Evolutionary conservation across 495 filamentous ascomycete species (phyloP).

Genomic region (Aspergillus biplanus): DNA sequence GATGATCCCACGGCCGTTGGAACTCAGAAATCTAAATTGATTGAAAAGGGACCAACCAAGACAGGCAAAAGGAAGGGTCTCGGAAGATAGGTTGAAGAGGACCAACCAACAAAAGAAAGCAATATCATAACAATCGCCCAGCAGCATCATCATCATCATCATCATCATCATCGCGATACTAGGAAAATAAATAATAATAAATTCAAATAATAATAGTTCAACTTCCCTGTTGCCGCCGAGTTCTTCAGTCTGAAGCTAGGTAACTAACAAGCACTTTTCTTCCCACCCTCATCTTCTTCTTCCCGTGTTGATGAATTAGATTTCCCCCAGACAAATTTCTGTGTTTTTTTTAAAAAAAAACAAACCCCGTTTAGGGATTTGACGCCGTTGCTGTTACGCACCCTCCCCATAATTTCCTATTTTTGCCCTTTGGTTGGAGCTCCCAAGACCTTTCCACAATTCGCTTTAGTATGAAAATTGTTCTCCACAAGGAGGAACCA

Average conservation of each 20-base stretch:
- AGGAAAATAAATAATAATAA: conserved; percentile 1
- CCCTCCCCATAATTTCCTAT: conserved; percentile 22
- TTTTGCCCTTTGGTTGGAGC: conserved; percentile 25
- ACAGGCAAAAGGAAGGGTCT: conserved; percentile 19
- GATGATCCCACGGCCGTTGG: conserved; percentile 28
- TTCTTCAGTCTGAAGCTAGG: neutral
- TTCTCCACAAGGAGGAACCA: conserved; percentile 32
- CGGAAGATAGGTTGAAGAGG: conserved; percentile 8
- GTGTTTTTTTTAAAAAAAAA: neutral
- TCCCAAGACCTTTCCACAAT: conserved; percentile 21
- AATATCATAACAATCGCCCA: neutral
- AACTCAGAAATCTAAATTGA: conserved; percentile 25
- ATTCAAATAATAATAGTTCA: conserved; percentile 1
- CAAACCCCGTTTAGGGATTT: conserved; percentile 19
- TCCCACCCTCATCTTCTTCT: neutral
- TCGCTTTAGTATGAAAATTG: conserved; percentile 19
- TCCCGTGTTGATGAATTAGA: conserved; percentile 9
- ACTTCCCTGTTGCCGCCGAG: conserved; percentile 6
- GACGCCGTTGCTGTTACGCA: conserved; percentile 30
- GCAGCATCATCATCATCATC: neutral
- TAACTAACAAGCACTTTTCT: neutral
- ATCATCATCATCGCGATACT: neutral
- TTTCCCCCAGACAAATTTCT: neutral
- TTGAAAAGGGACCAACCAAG: conserved; percentile 23
- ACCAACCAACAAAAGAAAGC: conserved; percentile 1